Percentiles rank a stretch among this genome's conserved stretches.
These are phyloP conservation scores for Apophysomyces trapeziformis DNA, from an alignment of 371 early-diverging fungal genomes.

Conservation along the genomic window DNA sequence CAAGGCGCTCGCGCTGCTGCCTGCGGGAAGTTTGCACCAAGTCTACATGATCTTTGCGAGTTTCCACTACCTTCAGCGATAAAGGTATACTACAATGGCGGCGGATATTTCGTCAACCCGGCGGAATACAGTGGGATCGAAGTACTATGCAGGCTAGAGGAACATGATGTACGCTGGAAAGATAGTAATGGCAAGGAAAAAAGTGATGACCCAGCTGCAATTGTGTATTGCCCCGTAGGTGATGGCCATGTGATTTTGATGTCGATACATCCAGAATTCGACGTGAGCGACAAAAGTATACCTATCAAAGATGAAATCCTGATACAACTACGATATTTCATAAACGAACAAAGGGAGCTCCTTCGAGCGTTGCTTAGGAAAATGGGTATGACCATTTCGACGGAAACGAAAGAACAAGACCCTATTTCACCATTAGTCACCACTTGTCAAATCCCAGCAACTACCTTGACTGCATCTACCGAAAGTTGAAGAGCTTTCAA, in stretches of 20 bases:
- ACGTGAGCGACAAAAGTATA: conserved; percentile 37
- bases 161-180: conserved; percentile 28
- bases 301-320: conserved; percentile 28
- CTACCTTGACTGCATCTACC: too few relatives aligned
- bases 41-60: neutral
- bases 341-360: conserved; percentile 50
- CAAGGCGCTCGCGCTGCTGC: conserved; percentile 62
- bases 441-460: too few relatives aligned
- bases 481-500: too few relatives aligned
- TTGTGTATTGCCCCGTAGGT: conserved; percentile 62
- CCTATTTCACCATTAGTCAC: too few relatives aligned
- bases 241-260: conserved; percentile 67
- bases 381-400: conserved; percentile 43
- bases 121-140: conserved; percentile 34
- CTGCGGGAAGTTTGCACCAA: neutral
- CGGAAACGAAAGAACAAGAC: neutral
- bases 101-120: conserved; percentile 69
- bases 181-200: neutral
- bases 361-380: conserved; percentile 51
- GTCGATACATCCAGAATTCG: conserved; percentile 77
- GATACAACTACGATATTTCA: conserved; percentile 40
- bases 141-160: conserved; percentile 63
- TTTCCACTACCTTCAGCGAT: neutral
- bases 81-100: conserved; percentile 76
- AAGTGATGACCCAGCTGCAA: conserved; percentile 35